These are phyloP conservation scores for Cryoendolithus antarcticus DNA, from an alignment of 2,329 filamentous ascomycete genomes.

Conservation along the genomic window DNA sequence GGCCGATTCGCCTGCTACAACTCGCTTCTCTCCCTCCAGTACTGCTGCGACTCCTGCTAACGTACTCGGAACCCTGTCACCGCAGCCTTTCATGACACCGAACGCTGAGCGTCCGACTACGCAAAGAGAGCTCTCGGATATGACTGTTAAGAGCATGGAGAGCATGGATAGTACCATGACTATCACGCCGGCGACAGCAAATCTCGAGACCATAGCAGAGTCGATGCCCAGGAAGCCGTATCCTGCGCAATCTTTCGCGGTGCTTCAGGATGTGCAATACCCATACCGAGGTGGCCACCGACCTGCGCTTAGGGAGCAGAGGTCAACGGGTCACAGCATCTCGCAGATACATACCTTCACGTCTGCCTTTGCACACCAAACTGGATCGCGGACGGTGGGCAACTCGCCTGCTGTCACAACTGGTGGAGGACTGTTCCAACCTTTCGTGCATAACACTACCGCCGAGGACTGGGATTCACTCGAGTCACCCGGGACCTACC, in stretches of 20 bases:
- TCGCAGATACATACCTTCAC: conserved; percentile 29
- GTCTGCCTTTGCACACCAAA: conserved; percentile 27
- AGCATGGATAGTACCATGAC: conserved; percentile 27
- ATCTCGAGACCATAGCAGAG: no score
- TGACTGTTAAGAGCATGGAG: conserved; percentile 30
- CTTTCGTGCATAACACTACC: conserved; percentile 17
- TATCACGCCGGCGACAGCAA: conserved; percentile 17
- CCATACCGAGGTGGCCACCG: conserved; percentile 20
- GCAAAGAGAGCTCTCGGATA: conserved; percentile 29
- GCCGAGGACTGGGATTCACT: conserved; percentile 17
- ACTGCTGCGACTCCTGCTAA: no score
- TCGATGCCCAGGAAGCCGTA: conserved; percentile 25
- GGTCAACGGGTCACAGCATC: conserved; percentile 26
- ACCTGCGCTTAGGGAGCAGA: conserved; percentile 26
- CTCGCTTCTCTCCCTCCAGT: no score
- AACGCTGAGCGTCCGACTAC: conserved; percentile 24
- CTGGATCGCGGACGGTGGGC: conserved; percentile 30
- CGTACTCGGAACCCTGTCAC: no score
- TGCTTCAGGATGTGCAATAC: conserved; percentile 34
- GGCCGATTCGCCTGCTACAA: no score
- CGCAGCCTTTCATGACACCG: background rate
- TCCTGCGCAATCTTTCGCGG: conserved; percentile 40
- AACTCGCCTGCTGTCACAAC: conserved; percentile 37
- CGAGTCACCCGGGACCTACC: conserved; percentile 30
- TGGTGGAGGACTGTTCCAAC: conserved; percentile 31